Base-by-base conservation (phyloP, 768 basidiomycete species). In the Rhodotorula sphaerocarpa region DNA sequence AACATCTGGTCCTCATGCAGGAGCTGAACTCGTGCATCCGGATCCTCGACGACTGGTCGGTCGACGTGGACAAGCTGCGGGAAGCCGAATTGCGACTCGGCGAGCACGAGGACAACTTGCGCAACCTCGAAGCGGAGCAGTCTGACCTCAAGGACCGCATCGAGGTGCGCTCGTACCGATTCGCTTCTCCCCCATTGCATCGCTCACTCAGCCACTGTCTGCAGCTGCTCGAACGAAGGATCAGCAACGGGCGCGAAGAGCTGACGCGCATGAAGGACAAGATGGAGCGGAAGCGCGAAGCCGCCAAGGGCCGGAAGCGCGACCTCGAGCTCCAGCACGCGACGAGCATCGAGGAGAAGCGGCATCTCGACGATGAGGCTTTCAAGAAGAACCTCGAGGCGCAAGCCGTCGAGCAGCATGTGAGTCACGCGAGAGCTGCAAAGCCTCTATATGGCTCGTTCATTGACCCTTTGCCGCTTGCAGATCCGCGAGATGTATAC, bases 361-460 rank as follows among this genome's bases (percentile, higher is more conserved):
- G 55, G 30, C 20, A 28, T 41, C 44, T 62, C 28, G 67, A 65
- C 41, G 52, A 56, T 60, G 31, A 65, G 48, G 67, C 63, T 23
- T 63, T 60, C 12, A 54, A 65, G 61, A 69, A 60, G 63, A 65
- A 65, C 34, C 34, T 48, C 7, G 55, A 69, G 50, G 63, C 60
- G 9, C 31, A 21, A 0, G 60, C 62, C 34, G 61, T 69, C 20
- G 67, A 69, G 51, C 43, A 27, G 9, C 43, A 69, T 57, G 64
- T 69, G 47, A 47, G 66, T 48, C 27, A 16, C 1, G 3, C 15
- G 47, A 31, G 20, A 20, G 3, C 28, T 20, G 7, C 7, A 16
- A 7, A 12, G 43, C 43, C 23, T 44, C 43, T 23, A 21, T 43
- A 6, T 20, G 15, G 7, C 21, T 25, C 30, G 6, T 14, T 42